These are phyloP conservation scores for Cutaneotrichosporon dermatis DNA, from an alignment of 1,284 basidiomycete genomes.

Conservation along the genomic window DNA sequence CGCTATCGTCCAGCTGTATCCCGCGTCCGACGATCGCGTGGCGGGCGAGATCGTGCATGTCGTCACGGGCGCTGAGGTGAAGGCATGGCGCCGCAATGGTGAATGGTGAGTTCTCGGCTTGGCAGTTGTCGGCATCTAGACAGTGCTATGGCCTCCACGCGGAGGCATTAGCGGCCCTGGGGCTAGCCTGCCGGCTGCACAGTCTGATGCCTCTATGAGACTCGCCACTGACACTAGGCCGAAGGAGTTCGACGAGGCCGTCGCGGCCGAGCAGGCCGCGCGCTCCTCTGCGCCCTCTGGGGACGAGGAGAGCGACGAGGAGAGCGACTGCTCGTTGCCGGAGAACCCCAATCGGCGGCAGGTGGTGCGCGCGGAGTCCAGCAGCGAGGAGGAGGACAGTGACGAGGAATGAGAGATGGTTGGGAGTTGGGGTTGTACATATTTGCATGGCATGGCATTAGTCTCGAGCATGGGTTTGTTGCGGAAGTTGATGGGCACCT, in stretches of 20 bases:
- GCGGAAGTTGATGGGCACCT: too few species aligned
- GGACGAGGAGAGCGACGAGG: neutral
- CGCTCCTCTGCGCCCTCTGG: neutral
- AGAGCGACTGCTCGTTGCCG: conserved; percentile 12
- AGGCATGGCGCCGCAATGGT: conserved; percentile 34
- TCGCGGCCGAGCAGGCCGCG: neutral
- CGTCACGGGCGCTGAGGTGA: conserved; percentile 31
- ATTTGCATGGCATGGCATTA: too few species aligned
- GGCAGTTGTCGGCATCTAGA: neutral
- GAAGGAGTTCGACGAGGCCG: conserved; percentile 16
- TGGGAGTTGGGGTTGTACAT: too few species aligned
- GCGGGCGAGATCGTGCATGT: conserved; percentile 39
- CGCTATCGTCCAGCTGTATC: conserved; percentile 34
- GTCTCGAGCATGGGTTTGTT: too few species aligned
- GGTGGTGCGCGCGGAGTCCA: conserved; percentile 3
- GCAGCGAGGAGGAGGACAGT: conserved; percentile 14
- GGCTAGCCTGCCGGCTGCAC: too few species aligned
- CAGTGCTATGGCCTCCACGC: neutral
- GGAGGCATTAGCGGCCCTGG: neutral
- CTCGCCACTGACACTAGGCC: conserved; percentile 10
- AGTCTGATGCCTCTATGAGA: too few species aligned
- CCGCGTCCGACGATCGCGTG: conserved; percentile 19
- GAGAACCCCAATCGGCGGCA: conserved; percentile 22
- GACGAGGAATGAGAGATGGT: conserved; percentile 7
- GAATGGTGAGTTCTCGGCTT: conserved; percentile 31